These are phyloP conservation scores for Dendrothele bispora DNA, from an alignment of 768 basidiomycete species.

Conservation along the genomic window DNA sequence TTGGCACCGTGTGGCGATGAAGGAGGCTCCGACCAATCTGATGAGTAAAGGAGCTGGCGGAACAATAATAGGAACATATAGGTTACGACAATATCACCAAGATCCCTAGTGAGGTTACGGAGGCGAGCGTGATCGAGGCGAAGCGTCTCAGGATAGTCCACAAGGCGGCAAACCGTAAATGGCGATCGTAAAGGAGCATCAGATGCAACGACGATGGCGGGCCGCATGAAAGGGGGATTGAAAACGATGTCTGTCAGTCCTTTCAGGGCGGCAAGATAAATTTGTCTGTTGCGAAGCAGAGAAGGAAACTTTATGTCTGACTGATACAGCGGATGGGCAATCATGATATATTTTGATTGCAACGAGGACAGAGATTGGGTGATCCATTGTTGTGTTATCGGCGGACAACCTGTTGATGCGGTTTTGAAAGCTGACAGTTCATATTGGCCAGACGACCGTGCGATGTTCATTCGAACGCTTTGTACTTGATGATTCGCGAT, in stretches of 20 bases:
- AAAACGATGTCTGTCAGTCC: constrained; percentile 70
- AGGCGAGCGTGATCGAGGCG: constrained; percentile 80
- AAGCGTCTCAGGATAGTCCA: constrained; percentile 71
- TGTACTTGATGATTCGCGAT: constrained; percentile 96
- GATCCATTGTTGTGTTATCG: constrained; percentile 67
- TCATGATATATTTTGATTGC: constrained; percentile 34
- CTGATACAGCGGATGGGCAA: constrained; percentile 43
- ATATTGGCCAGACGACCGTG: constrained; percentile 75
- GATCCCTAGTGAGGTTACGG: constrained; percentile 64
- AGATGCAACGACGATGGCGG: neutral
- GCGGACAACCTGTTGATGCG: constrained; percentile 35
- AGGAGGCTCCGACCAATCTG: constrained; percentile 25
- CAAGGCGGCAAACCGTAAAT: constrained; percentile 34
- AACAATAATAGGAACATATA: constrained; percentile 83
- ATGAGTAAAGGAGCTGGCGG: constrained; percentile 67
- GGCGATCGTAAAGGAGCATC: neutral
- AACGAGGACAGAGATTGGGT: constrained; percentile 48
- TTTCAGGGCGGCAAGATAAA: constrained; percentile 55
- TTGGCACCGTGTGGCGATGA: constrained; percentile 30
- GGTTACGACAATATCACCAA: constrained; percentile 69
- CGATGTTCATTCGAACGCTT: constrained; percentile 87
- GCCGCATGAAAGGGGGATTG: constrained; percentile 38
- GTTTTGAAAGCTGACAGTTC: constrained; percentile 76
- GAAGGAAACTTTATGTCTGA: constrained; percentile 41
- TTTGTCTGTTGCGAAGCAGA: constrained; percentile 52